Evolutionary conservation across 2,329 filamentous ascomycete genomes (phyloP).

Genomic region (Fusarium ramigenum): DNA sequence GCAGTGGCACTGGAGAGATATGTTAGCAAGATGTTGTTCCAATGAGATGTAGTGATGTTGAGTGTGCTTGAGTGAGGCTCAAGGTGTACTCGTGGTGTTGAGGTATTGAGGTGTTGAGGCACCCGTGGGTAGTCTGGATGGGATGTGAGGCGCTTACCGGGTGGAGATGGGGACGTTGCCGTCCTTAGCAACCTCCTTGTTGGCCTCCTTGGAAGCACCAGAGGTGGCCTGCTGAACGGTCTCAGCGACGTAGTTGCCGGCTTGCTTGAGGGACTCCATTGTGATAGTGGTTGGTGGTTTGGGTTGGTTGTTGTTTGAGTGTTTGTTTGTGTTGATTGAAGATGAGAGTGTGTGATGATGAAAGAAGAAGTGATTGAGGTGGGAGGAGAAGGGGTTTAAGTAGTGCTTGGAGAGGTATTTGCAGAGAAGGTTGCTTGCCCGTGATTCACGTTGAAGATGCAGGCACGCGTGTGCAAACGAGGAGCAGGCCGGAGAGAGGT

Average conservation of each 20-base stretch:
- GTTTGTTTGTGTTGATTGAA: slow-evolving; percentile 12
- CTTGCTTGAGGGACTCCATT: slow-evolving; percentile 68
- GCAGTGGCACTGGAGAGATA: slow-evolving; percentile 50
- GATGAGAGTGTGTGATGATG: slow-evolving; percentile 29
- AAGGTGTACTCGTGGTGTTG: background rate
- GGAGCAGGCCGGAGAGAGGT: background rate
- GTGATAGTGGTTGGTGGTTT: slow-evolving; percentile 40
- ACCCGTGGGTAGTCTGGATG: background rate
- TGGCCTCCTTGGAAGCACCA: slow-evolving; percentile 72
- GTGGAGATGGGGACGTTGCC: slow-evolving; percentile 60
- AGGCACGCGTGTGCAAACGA: slow-evolving; percentile 2
- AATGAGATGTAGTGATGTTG: background rate
- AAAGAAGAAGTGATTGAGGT: background rate
- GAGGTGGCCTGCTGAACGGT: slow-evolving; percentile 65
- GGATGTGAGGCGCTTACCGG: slow-evolving; percentile 54
- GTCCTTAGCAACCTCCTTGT: slow-evolving; percentile 75
- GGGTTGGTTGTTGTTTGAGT: slow-evolving; percentile 18
- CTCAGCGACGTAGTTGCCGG: slow-evolving; percentile 76
- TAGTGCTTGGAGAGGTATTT: slow-evolving; percentile 21
- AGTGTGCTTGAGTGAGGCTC: background rate
- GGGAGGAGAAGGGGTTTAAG: slow-evolving; percentile 35
- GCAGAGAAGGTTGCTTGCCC: background rate
- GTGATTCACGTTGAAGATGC: slow-evolving; percentile 9
- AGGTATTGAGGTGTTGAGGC: no score
- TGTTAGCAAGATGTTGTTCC: slow-evolving; percentile 40